These are phyloP conservation scores for Pelargonium cotyledonis DNA, from an alignment of 441 rosid genomes.

Conservation along the genomic window DNA sequence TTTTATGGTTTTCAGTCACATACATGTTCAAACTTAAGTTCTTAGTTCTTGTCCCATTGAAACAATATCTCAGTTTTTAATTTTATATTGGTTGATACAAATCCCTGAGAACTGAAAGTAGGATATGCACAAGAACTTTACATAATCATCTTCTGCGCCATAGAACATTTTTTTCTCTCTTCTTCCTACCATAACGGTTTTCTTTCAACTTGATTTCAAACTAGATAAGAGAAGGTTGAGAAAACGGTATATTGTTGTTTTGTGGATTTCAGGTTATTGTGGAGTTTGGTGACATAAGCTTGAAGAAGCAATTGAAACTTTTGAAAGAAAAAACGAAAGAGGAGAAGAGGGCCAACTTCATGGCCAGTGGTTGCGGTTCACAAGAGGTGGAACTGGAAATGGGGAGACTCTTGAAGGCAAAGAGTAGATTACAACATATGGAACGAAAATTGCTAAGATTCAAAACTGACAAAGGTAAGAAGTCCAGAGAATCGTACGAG, in stretches of 20 bases:
- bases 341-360: constrained; percentile 27
- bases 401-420: constrained; percentile 60
- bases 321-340: constrained; percentile 33
- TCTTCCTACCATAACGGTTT: not conserved
- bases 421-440: constrained; percentile 47
- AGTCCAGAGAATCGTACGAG: constrained; percentile 30
- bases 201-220: not conserved
- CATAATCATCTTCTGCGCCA: constrained; percentile 14
- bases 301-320: constrained; percentile 32
- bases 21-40: not conserved
- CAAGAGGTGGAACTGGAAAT: constrained; percentile 46
- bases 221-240: not conserved
- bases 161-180: too few relatives aligned
- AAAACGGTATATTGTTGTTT: not conserved
- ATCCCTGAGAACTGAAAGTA: not conserved
- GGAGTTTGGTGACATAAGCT: constrained; percentile 46
- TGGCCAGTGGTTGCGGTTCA: constrained; percentile 14
- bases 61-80: not conserved
- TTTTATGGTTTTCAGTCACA: not conserved
- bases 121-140: not conserved
- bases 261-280: constrained; percentile 31
- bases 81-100: not conserved
- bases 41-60: not conserved
- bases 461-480: constrained; percentile 31
- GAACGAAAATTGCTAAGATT: constrained; percentile 40